Evolutionary conservation across 1,284 basidiomycete species (phyloP).

Genomic region (Inonotus hispidus): DNA sequence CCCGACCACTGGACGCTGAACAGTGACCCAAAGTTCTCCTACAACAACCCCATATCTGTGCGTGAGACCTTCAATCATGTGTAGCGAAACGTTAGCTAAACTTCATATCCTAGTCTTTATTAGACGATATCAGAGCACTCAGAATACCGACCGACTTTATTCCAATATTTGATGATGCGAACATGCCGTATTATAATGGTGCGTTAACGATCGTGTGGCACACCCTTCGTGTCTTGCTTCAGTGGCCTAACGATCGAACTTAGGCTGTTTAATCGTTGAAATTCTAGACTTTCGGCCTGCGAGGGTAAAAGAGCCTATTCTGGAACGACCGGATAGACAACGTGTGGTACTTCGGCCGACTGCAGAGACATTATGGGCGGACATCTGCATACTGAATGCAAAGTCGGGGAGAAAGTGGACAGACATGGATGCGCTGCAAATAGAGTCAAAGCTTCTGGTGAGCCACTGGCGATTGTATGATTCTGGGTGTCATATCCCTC

Average conservation of each 20-base stretch:
- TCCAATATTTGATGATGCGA: slow-evolving; percentile 63
- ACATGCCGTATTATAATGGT: slow-evolving; percentile 78
- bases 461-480: background rate
- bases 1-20: slow-evolving; percentile 76
- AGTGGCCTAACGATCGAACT: background rate
- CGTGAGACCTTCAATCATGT: slow-evolving; percentile 21
- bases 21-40: slow-evolving; percentile 65
- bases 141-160: slow-evolving; percentile 78
- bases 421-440: slow-evolving; percentile 61
- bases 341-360: slow-evolving; percentile 71
- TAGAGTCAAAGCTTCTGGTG: slow-evolving; percentile 69
- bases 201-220: slow-evolving; percentile 15
- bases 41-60: slow-evolving; percentile 72
- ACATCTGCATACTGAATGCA: slow-evolving; percentile 63
- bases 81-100: slow-evolving; percentile 10
- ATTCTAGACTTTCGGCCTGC: slow-evolving; percentile 65
- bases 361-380: slow-evolving; percentile 68
- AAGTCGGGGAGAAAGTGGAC: slow-evolving; percentile 53
- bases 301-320: slow-evolving; percentile 44
- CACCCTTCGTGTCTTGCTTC: background rate
- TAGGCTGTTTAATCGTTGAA: slow-evolving; percentile 79
- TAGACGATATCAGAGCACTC: slow-evolving; percentile 74
- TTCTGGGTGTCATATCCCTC: background rate
- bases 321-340: slow-evolving; percentile 53
- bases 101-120: slow-evolving; percentile 46